Evolutionary conservation across 139 green algal species (phyloP).

Genomic region (Chlorella sp.): DNA sequence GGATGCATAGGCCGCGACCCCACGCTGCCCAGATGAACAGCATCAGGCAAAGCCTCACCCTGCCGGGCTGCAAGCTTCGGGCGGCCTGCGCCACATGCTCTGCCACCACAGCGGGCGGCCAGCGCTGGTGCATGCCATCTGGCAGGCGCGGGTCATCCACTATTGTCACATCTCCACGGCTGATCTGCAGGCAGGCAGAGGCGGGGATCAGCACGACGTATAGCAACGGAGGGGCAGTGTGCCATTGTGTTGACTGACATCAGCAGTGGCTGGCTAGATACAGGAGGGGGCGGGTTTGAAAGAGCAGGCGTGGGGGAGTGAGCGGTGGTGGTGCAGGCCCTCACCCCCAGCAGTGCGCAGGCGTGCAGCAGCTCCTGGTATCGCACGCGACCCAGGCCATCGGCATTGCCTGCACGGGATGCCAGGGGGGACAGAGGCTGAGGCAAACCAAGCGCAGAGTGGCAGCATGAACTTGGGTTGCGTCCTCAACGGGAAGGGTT

Average conservation of each 20-base stretch:
- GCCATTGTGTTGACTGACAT: background rate
- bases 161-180: constrained; percentile 9
- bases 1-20: background rate
- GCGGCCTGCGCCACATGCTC: constrained; percentile 39
- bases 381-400: constrained; percentile 31
- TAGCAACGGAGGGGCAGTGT: background rate
- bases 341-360: constrained; percentile 39
- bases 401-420: constrained; percentile 43
- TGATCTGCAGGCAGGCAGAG: constrained; percentile 30
- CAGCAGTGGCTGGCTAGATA: background rate
- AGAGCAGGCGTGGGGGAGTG: background rate
- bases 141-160: constrained; percentile 47
- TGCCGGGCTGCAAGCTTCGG: background rate
- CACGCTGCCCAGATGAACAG: background rate
- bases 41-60: background rate
- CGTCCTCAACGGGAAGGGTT: no score
- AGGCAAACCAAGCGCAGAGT: no score
- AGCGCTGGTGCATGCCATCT: constrained; percentile 45
- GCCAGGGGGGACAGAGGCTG: background rate
- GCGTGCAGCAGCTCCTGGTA: constrained; percentile 30
- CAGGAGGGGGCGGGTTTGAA: background rate
- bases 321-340: background rate
- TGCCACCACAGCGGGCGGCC: constrained; percentile 21
- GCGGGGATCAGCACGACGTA: background rate
- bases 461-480: no score